A percentile compares a stretch with the other conserved stretches of the same genome.
Conservation (phyloP, 1,284 basidiomycete species). For the Cerioporus squamosus region DNA sequence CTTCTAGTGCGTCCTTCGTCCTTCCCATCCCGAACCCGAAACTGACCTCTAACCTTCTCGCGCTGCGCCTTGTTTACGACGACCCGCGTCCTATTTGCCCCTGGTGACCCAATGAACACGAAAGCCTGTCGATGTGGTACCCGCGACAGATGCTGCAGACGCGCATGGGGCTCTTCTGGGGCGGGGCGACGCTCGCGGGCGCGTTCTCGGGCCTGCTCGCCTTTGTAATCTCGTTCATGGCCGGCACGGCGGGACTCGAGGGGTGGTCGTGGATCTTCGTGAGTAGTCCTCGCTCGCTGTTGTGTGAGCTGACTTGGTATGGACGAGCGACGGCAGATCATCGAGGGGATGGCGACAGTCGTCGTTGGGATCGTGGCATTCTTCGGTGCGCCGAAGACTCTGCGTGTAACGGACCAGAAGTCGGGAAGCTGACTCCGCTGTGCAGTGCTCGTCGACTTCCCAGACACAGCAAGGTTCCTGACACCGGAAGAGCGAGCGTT, state of each 20-base stretch:
- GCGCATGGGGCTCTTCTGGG: slow-evolving; percentile 40
- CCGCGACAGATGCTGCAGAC: slow-evolving; percentile 37
- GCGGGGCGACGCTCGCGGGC: slow-evolving; percentile 37
- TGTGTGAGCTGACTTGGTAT: neutral
- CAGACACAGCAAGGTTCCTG: slow-evolving; percentile 57
- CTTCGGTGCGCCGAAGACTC: slow-evolving; percentile 39
- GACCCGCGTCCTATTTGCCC: too few relatives aligned
- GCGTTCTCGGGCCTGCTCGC: slow-evolving; percentile 44
- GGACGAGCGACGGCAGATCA: slow-evolving; percentile 38
- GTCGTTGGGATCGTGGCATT: slow-evolving; percentile 51
- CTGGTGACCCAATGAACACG: neutral
- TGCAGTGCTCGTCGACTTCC: slow-evolving; percentile 61
- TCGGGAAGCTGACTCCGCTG: too few relatives aligned
- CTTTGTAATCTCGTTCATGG: slow-evolving; percentile 47
- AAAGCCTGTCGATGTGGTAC: slow-evolving; percentile 38
- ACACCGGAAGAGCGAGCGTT: slow-evolving; percentile 61
- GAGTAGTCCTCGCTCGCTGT: slow-evolving; percentile 34
- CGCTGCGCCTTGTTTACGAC: too few relatives aligned
- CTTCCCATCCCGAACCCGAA: neutral
- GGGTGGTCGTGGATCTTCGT: slow-evolving; percentile 55
- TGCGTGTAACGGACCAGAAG: neutral
- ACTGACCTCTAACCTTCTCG: neutral
- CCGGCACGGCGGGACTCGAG: slow-evolving; percentile 39
- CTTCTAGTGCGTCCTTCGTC: slow-evolving; percentile 47
- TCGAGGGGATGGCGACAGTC: slow-evolving; percentile 60